These are phyloP conservation scores for Russula brevipes DNA, from an alignment of 768 basidiomycete species.

Conservation along the genomic window DNA sequence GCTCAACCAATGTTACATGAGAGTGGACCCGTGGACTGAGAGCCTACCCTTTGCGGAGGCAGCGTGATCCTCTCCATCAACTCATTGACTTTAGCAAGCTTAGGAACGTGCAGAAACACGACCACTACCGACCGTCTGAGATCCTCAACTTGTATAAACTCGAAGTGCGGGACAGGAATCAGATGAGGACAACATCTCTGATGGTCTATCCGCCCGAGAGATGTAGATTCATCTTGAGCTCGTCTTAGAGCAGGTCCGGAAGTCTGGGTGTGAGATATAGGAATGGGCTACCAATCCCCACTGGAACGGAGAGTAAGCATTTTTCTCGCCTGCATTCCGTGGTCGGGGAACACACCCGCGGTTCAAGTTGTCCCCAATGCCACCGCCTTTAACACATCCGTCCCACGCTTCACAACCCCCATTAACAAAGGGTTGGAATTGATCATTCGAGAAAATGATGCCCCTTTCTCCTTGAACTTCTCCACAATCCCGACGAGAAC, in stretches of 20 bases:
- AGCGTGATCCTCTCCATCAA: too few relatives aligned
- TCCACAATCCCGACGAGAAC: conserved; percentile 64
- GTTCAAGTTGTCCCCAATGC: conserved; percentile 88
- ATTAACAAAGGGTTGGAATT: conserved; percentile 85
- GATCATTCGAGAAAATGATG: conserved; percentile 67
- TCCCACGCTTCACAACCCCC: conserved; percentile 87
- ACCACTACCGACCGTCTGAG: too few relatives aligned
- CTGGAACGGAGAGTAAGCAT: conserved; percentile 31
- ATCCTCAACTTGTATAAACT: too few relatives aligned
- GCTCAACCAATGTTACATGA: too few relatives aligned
- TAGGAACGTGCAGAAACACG: too few relatives aligned
- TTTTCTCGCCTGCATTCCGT: conserved; percentile 1
- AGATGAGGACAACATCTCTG: conserved; percentile 72
- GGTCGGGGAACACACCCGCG: conserved; percentile 48
- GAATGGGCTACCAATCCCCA: conserved; percentile 84
- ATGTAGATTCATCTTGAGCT: conserved; percentile 98
- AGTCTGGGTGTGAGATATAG: conserved; percentile 51
- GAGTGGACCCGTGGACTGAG: too few relatives aligned
- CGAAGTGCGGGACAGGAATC: conserved; percentile 49
- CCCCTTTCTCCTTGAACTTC: conserved; percentile 61
- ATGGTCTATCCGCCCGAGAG: conserved; percentile 80
- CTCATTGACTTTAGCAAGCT: too few relatives aligned
- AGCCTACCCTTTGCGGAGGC: too few relatives aligned
- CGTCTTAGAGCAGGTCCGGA: conserved; percentile 52
- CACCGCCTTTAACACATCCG: conserved; percentile 83